phyloP scores from a whole-genome alignment of 306 rosid genomes.

The Boehmeria nivea region DNA sequence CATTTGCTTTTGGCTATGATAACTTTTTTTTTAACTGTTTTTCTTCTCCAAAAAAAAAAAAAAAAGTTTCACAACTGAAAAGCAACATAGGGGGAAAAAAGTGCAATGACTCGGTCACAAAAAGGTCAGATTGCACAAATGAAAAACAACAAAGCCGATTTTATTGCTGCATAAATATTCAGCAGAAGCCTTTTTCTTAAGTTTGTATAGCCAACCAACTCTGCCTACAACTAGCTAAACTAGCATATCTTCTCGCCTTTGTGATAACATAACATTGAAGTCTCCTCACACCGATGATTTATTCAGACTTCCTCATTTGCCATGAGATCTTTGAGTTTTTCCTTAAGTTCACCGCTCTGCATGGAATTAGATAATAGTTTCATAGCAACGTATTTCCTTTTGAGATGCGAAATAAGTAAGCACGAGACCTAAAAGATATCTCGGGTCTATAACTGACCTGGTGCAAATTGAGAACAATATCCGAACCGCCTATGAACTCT shows the following conservation, averaged over 20 bases:
- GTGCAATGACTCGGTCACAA: too few species aligned
- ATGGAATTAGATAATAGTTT: slow-evolving; percentile 13
- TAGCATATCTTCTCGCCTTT: background rate
- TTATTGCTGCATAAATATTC: background rate
- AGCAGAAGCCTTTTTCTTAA: background rate
- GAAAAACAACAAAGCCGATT: background rate
- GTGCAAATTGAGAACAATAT: slow-evolving; percentile 77
- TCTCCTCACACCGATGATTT: slow-evolving; percentile 12
- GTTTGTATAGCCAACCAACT: background rate
- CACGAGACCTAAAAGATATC: background rate
- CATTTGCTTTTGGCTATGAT: too few species aligned
- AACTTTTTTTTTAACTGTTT: too few species aligned
- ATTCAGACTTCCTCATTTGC: slow-evolving; percentile 26
- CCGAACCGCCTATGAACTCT: slow-evolving; percentile 91
- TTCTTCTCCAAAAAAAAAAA: too few species aligned
- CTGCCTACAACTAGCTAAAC: slow-evolving; percentile 1
- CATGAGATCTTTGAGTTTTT: slow-evolving; percentile 38
- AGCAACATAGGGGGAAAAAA: too few species aligned
- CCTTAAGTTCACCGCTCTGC: slow-evolving; percentile 67
- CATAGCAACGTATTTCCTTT: slow-evolving; percentile 13
- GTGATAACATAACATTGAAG: background rate
- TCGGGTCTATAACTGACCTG: slow-evolving; percentile 42
- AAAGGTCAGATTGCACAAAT: background rate
- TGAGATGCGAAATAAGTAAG: slow-evolving; percentile 3
- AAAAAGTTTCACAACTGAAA: too few species aligned